Evolutionary conservation across 345 rosid genomes (phyloP).

Genomic region (Eucalyptus victrix): DNA sequence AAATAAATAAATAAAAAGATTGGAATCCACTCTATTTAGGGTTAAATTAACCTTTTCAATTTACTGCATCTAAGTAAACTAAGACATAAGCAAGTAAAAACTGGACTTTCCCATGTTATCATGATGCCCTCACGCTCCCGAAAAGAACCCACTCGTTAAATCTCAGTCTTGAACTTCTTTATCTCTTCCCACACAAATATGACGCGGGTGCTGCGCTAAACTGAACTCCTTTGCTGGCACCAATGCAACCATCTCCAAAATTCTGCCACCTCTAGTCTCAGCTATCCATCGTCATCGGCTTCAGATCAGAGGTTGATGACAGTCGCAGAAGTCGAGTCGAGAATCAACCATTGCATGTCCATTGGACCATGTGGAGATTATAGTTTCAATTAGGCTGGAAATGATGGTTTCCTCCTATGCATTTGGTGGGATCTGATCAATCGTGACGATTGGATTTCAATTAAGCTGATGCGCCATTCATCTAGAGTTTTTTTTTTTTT

Average conservation of each 20-base stretch:
- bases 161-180: neutral
- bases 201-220: neutral
- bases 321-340: neutral
- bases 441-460: neutral
- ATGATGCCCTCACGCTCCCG: neutral
- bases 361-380: neutral
- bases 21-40: neutral
- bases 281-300: neutral
- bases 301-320: neutral
- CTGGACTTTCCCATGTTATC: neutral
- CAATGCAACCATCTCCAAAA: neutral
- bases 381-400: neutral
- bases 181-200: neutral
- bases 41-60: neutral
- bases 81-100: neutral
- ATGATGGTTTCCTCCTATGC: neutral
- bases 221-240: neutral
- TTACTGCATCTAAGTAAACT: neutral
- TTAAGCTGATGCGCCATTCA: neutral
- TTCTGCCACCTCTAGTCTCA: neutral
- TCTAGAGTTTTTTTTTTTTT: neutral
- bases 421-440: neutral
- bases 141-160: neutral
- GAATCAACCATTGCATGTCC: neutral
- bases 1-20: neutral